These are phyloP conservation scores for Wickerhamomyces chaumierensis DNA, from an alignment of 805 yeast genomes.

Conservation along the genomic window DNA sequence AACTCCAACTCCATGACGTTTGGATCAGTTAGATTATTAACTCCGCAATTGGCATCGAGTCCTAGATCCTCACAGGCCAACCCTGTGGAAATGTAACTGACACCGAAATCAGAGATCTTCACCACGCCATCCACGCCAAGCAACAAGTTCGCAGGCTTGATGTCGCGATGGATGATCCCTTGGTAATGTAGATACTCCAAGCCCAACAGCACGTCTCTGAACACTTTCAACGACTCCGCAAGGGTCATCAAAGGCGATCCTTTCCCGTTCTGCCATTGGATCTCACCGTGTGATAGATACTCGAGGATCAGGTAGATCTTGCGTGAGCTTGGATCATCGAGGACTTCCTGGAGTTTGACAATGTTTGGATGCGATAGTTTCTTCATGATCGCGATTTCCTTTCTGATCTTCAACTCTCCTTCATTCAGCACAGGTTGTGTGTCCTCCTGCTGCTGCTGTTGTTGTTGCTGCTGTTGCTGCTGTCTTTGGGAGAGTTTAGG, in stretches of 20 bases:
- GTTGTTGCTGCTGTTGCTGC: conserved; percentile 38
- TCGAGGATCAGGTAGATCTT: conserved; percentile 87
- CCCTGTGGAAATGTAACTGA: conserved; percentile 57
- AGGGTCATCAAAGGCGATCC: conserved; percentile 62
- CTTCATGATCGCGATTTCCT: conserved; percentile 90
- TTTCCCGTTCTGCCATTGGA: conserved; percentile 56
- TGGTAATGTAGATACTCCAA: conserved; percentile 83
- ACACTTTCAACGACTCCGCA: conserved; percentile 55
- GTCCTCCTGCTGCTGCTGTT: neutral
- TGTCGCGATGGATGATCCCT: conserved; percentile 90
- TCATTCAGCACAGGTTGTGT: too few species aligned
- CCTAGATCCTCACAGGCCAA: conserved; percentile 16
- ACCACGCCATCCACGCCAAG: conserved; percentile 61
- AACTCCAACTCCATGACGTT: conserved; percentile 51
- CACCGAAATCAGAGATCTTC: conserved; percentile 95
- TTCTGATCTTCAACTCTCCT: conserved; percentile 38
- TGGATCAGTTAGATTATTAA: too few species aligned
- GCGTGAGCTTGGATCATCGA: conserved; percentile 74
- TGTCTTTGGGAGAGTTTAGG: conserved; percentile 27
- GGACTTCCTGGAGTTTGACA: conserved; percentile 75
- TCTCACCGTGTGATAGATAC: conserved; percentile 83
- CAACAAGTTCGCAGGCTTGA: conserved; percentile 86
- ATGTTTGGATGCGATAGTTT: conserved; percentile 88
- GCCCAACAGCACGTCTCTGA: conserved; percentile 79
- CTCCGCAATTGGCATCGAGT: conserved; percentile 22